Conservation (phyloP, 2,329 filamentous ascomycete species). For the Paraphaeosphaeria minitans region DNA sequence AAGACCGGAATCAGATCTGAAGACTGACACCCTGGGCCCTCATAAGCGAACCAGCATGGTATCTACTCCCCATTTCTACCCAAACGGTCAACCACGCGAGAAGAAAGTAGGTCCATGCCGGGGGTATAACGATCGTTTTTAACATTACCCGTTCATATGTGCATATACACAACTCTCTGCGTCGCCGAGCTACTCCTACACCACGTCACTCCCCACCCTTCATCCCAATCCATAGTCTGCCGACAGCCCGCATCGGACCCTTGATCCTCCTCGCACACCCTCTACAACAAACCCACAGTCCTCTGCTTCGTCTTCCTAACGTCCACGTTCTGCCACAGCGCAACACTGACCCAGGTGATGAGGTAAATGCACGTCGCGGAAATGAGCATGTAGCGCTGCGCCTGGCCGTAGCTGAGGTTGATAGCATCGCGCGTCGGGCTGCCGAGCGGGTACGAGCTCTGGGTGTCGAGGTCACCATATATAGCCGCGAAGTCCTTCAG, state of each 20-base stretch:
- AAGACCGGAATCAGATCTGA: too few species aligned
- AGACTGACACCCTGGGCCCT: too few species aligned
- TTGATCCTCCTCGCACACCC: background rate
- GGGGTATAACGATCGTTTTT: constrained; percentile 12
- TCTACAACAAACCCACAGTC: constrained; percentile 38
- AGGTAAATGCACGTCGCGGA: constrained; percentile 37
- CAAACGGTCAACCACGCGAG: too few species aligned
- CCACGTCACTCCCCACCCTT: too few species aligned
- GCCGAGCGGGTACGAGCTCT: constrained; percentile 60
- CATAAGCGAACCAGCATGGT: too few species aligned
- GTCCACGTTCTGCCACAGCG: constrained; percentile 38
- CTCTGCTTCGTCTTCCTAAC: constrained; percentile 41
- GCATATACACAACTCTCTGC: background rate
- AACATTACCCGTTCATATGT: constrained; percentile 6
- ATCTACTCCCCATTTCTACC: too few species aligned
- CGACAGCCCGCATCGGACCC: background rate
- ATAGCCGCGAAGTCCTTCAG: constrained; percentile 49
- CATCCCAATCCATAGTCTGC: background rate
- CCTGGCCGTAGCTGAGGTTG: constrained; percentile 43
- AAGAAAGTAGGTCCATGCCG: too few species aligned
- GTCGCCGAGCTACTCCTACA: background rate
- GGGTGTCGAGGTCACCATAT: constrained; percentile 59
- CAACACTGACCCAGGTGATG: constrained; percentile 30
- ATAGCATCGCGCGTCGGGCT: constrained; percentile 54
- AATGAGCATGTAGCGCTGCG: constrained; percentile 47